Evolutionary conservation across 2,329 filamentous ascomycete genomes (phyloP), one percentile per base, ranked within the genome.

Genomic region (Sarocladiaceae sp.): DNA sequence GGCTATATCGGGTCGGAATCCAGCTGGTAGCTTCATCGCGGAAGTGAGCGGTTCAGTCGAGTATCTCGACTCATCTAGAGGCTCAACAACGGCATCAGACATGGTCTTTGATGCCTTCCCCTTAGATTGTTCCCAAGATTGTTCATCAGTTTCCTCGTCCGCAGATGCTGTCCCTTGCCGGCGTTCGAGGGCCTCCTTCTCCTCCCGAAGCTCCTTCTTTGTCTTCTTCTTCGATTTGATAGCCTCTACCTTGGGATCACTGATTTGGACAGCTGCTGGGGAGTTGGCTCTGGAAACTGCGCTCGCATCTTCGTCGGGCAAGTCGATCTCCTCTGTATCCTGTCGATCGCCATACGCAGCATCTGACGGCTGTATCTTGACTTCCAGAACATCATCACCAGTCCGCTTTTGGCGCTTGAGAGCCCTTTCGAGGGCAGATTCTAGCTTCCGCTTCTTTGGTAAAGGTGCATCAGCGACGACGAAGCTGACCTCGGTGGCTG

Each of bases 351-450:
- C 66, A 43, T 73, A 66, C 24, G 74, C 72, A 23, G 67, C 63
- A 44, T 75, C 73, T 18, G 78, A 68, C 45, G 68, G 70, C 42
- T 72, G 69, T 18, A 78, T 70, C 26, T 74, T 76, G 34, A 85
- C 70, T 12, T 78, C 81, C 57, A 89, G 89, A 4, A 91, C 70
- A 53, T 88, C 85, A 54, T 91, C 86, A 47, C 90, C 86, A 0
- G 73, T 73, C 59, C 88, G 88, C 67, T 89, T 91, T 55, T 83
- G 85, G 40, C 87, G 80, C 62, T 95, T 93, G 42, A 85, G 78
- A 37, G 83, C 76, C 45, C 77, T 76, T 47, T 85, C 78, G 16
- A 86, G 76, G 29, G 83, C 80, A 2, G 48, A 47, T 31, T 85
- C 78, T 31, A 88, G 72, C 62, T 91, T 93, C 51, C 85, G 81